phyloP scores from a whole-genome alignment of 495 filamentous ascomycete species.

The Penicillium macrosclerotiorum region DNA sequence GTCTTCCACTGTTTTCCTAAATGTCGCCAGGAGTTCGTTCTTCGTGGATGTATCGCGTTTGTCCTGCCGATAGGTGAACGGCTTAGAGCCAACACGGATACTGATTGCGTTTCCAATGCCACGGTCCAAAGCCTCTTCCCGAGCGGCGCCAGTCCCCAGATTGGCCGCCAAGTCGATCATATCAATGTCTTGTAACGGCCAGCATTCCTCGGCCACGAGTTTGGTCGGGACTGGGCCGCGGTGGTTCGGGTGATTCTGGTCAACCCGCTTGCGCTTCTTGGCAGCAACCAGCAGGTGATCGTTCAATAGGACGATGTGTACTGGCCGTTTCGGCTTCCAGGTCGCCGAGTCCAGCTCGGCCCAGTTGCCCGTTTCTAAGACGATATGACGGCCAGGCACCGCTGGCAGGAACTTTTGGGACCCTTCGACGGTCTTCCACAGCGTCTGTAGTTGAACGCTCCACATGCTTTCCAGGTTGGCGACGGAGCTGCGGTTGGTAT shows the following conservation, averaged over 20 bases:
- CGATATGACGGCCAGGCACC: slow-evolving; percentile 83
- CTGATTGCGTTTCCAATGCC: slow-evolving; percentile 84
- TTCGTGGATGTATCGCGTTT: slow-evolving; percentile 74
- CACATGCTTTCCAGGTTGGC: slow-evolving; percentile 95
- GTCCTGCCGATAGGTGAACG: slow-evolving; percentile 87
- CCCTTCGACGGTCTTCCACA: slow-evolving; percentile 95
- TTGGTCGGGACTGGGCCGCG: slow-evolving; percentile 66
- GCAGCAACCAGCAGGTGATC: slow-evolving; percentile 90
- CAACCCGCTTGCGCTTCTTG: slow-evolving; percentile 83
- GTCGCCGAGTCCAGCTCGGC: slow-evolving; percentile 96
- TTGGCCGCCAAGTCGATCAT: slow-evolving; percentile 77
- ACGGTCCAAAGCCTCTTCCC: slow-evolving; percentile 57
- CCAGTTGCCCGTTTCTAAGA: slow-evolving; percentile 87
- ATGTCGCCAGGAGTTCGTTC: slow-evolving; percentile 73
- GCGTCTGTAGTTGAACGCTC: slow-evolving; percentile 73
- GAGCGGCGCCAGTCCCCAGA: slow-evolving; percentile 56
- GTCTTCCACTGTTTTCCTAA: slow-evolving; percentile 89
- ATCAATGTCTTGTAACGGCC: slow-evolving; percentile 90
- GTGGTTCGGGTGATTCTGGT: slow-evolving; percentile 56
- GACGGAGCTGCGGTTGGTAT: slow-evolving; percentile 58
- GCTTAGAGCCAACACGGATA: slow-evolving; percentile 84
- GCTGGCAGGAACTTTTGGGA: slow-evolving; percentile 96
- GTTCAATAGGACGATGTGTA: slow-evolving; percentile 89
- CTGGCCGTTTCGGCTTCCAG: slow-evolving; percentile 81
- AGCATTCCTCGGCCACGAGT: slow-evolving; percentile 89